Conservation (phyloP, 306 rosid species). For the Abrus precatorius region DNA sequence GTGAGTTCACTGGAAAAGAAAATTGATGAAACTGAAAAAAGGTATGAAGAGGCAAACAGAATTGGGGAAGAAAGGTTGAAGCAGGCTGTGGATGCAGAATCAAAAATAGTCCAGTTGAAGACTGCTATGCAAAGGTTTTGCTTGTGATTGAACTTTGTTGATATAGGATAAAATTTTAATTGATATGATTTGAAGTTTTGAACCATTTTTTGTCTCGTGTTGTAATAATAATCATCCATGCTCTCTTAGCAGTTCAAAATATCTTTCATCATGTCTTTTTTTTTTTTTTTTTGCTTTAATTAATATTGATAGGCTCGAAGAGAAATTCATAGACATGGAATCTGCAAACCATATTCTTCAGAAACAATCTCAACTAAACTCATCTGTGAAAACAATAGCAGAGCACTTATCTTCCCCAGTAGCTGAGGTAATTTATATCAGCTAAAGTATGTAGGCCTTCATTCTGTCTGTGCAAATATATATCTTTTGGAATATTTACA, state of each 20-base stretch:
- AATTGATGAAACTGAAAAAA: constrained; percentile 84
- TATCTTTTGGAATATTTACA: constrained; percentile 19
- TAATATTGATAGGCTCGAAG: constrained; percentile 72
- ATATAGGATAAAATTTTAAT: constrained; percentile 34
- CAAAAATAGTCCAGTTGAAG: constrained; percentile 76
- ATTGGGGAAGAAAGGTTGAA: constrained; percentile 87
- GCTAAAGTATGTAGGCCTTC: constrained; percentile 17
- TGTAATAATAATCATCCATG: background rate
- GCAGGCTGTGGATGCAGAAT: constrained; percentile 87
- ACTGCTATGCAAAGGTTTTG: constrained; percentile 85
- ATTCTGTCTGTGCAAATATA: background rate
- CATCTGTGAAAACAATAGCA: constrained; percentile 66
- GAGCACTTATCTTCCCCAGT: constrained; percentile 64
- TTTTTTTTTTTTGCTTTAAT: constrained; percentile 13
- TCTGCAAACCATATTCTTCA: constrained; percentile 74
- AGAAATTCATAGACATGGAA: constrained; percentile 77
- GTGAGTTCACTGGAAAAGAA: constrained; percentile 83
- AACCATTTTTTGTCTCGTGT: constrained; percentile 4
- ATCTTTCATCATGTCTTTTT: constrained; percentile 39
- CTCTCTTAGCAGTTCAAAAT: constrained; percentile 6
- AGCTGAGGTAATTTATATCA: constrained; percentile 52
- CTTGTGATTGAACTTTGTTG: constrained; percentile 32
- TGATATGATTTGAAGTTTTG: constrained; percentile 10
- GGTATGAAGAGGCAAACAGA: constrained; percentile 74
- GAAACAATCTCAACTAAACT: constrained; percentile 60